Percentiles rank a stretch among this genome's conserved stretches.
phyloP scores from a whole-genome alignment of 345 rosid genomes.

The Linum lewisii region DNA sequence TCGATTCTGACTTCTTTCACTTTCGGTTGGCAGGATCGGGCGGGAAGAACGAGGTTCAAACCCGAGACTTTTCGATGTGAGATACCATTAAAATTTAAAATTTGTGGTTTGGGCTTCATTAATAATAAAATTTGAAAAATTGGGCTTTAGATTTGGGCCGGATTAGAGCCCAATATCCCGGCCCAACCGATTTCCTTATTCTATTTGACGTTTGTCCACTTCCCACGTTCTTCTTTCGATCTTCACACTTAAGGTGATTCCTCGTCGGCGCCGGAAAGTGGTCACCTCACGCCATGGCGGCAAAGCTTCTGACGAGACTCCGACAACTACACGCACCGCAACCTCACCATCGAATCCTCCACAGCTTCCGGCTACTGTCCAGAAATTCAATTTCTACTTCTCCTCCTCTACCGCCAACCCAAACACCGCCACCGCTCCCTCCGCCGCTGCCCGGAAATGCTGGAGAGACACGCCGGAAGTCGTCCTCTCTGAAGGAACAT shows the following conservation, averaged over 20 bases:
- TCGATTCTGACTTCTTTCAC: too few species aligned
- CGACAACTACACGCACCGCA: neutral
- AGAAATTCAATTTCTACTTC: neutral
- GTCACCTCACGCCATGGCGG: neutral
- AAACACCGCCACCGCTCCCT: neutral
- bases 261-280: neutral
- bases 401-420: neutral
- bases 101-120: too few species aligned
- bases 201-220: too few species aligned
- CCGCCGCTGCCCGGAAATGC: neutral
- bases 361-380: neutral
- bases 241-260: neutral
- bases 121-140: too few species aligned
- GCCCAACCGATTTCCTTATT: too few species aligned
- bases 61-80: too few species aligned
- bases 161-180: too few species aligned
- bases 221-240: neutral
- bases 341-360: neutral
- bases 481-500: constrained; percentile 51
- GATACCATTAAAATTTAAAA: too few species aligned
- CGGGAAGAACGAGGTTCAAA: too few species aligned
- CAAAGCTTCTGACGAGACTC: neutral
- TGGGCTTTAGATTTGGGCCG: too few species aligned
- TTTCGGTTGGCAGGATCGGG: too few species aligned
- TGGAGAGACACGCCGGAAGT: neutral